Conservation (phyloP, 2,329 filamentous ascomycete species). For the Colletotrichum gloeosporioides region DNA sequence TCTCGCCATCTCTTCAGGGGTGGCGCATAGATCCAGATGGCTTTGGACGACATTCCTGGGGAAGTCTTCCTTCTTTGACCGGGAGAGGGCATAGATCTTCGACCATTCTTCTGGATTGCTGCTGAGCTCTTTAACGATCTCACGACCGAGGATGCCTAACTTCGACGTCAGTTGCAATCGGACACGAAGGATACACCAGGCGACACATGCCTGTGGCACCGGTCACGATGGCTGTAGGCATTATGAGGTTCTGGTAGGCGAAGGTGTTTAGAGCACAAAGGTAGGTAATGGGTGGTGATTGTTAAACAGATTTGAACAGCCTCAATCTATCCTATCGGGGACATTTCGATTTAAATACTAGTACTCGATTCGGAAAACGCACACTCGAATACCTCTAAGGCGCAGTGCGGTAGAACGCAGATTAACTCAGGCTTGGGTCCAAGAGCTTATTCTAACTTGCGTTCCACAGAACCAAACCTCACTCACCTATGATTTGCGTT, state of each 20-base stretch:
- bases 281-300: neutral
- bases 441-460: neutral
- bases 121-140: conserved; percentile 27
- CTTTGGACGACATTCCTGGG: conserved; percentile 20
- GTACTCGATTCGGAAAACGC: neutral
- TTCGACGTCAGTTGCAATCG: neutral
- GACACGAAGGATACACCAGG: no score
- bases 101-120: conserved; percentile 23
- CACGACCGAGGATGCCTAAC: conserved; percentile 28
- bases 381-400: neutral
- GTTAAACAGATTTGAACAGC: neutral
- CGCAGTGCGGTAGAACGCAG: neutral
- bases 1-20: conserved; percentile 24
- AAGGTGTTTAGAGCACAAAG: neutral
- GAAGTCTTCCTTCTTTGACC: conserved; percentile 27
- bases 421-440: neutral
- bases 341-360: neutral
- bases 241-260: neutral
- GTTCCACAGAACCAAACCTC: neutral
- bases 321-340: neutral
- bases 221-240: neutral
- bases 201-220: neutral
- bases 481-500: neutral
- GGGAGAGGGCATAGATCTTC: conserved; percentile 28
- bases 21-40: conserved; percentile 24